A percentile compares a stretch with the other conserved stretches of the same genome.
Evolutionary conservation across 192 early-diverging fungal genomes (phyloP).

Genomic region (Backusella psychrophila): DNA sequence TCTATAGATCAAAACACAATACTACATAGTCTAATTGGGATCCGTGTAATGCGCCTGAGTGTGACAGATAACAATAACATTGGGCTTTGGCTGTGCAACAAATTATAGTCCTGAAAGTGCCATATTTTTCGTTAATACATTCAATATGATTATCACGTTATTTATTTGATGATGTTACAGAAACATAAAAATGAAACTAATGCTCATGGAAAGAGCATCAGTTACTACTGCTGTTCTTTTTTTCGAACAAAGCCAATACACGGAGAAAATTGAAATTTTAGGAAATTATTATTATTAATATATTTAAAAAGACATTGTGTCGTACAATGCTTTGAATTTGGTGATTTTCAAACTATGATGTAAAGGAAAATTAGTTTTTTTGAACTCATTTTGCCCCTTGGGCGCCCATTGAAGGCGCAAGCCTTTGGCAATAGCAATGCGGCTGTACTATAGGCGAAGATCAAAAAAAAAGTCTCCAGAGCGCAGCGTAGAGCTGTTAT

Average conservation of each 20-base stretch:
- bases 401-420: too few relatives aligned
- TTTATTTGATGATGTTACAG: not conserved
- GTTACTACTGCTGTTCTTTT: not conserved
- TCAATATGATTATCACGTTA: not conserved
- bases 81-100: not conserved
- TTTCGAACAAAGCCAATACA: not conserved
- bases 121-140: not conserved
- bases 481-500: too few relatives aligned
- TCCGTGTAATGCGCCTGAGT: not conserved
- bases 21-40: not conserved
- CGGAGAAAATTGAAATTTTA: not conserved
- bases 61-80: not conserved
- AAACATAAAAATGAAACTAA: too few relatives aligned
- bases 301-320: too few relatives aligned
- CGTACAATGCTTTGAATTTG: too few relatives aligned
- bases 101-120: not conserved
- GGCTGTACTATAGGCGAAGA: too few relatives aligned
- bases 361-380: too few relatives aligned
- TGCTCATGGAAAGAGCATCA: not conserved
- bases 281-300: not conserved
- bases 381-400: too few relatives aligned
- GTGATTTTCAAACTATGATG: too few relatives aligned
- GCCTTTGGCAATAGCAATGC: too few relatives aligned
- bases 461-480: too few relatives aligned
- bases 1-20: not conserved